Evolutionary conservation across 768 basidiomycete species (phyloP), one percentile per base, ranked within the genome.

Genomic region (Trametes villosa): DNA sequence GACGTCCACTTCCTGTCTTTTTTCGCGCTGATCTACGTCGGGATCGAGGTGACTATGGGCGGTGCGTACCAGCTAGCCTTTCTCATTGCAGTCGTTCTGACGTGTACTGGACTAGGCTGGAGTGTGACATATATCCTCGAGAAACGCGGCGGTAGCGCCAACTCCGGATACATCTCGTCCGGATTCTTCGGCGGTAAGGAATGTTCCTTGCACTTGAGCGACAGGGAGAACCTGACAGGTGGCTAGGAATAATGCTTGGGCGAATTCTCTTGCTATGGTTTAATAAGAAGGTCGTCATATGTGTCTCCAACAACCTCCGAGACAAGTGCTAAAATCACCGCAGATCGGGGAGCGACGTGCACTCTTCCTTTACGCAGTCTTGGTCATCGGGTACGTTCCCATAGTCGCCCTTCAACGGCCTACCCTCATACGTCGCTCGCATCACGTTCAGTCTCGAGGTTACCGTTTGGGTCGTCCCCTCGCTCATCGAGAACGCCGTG

Each of bases 391-490:
- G 70, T 71, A 42, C 41, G 13, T 20, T 22, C 29, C 7, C 9
- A 82, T 5, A n/a, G 26, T 30, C 34, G 12, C 15, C 17, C 9
- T 42, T 50, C 2, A 54, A 13, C 15, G 47, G 38, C n/a, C 18
- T 55, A 15, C 44, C 50, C 13, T 27, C 29, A 1, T 18, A 11
- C 13, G 57, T 15, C 18, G 36, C 13, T 18, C 13, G 36, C 11
- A 44, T 52, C 17, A 40, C 33, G 26, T 53, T 53, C 46, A 67
- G 62, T 20, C 41, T 64, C 4, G 65, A 67, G 26, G 54, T 67
- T 12, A 76, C 79, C 17, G 74, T 86, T 46, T 86, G 84, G 85
- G 74, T 80, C 36, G 80, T 82, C 0, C 79, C 81, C 0, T 80
- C 76, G 12, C 73, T 86, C 53, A 70, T 83, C 44, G 82, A 76